phyloP scores from a whole-genome alignment of 163 green algal genomes.

The Smithsoniella earleae region DNA sequence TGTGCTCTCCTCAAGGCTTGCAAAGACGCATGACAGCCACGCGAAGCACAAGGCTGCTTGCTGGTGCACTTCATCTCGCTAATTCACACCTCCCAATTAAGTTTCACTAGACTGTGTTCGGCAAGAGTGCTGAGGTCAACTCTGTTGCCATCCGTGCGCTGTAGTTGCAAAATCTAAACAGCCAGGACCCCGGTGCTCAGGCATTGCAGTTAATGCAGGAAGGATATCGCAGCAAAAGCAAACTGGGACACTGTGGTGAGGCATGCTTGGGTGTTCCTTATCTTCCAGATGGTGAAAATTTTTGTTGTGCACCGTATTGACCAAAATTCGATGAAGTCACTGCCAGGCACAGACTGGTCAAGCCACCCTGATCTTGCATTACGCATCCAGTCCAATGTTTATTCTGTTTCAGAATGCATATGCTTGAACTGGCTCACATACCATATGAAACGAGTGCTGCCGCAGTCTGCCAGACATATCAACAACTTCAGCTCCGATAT shows the following conservation, averaged over 20 bases:
- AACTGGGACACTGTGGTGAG: neutral
- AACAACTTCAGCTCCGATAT: conserved; percentile 61
- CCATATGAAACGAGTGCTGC: conserved; percentile 37
- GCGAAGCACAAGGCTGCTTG: too few species aligned
- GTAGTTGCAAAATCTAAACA: neutral
- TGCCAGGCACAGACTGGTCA: conserved; percentile 36
- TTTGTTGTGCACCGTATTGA: conserved; percentile 61
- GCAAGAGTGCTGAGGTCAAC: neutral
- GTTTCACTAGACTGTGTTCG: neutral
- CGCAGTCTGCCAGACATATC: conserved; percentile 31
- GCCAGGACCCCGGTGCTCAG: neutral
- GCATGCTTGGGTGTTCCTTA: conserved; percentile 10
- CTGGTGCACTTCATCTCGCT: too few species aligned
- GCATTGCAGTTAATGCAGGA: neutral
- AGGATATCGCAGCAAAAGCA: neutral
- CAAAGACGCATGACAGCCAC: too few species aligned
- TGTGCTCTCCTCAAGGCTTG: neutral
- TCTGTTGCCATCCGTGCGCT: neutral
- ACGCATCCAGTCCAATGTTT: conserved; percentile 45
- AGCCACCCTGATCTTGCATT: neutral
- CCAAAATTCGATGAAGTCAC: conserved; percentile 40
- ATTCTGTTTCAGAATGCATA: conserved; percentile 53
- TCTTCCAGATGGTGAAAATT: conserved; percentile 52
- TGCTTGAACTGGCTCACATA: conserved; percentile 58
- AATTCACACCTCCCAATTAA: neutral